These are phyloP conservation scores for Nakaseomyces sp. DNA, from an alignment of 1,139 yeast genomes.

Conservation along the genomic window DNA sequence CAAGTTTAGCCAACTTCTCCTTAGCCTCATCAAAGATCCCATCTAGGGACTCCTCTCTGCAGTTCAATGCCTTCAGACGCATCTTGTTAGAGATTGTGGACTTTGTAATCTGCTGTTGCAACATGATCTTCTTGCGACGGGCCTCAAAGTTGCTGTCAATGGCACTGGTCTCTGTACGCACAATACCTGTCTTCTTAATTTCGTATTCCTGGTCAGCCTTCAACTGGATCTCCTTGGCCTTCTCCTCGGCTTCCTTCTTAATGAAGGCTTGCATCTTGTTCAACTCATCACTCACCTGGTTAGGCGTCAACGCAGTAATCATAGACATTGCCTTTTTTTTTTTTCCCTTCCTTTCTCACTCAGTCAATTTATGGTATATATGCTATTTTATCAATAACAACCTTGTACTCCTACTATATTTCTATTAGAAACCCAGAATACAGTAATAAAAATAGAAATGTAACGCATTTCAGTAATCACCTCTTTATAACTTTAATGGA, in stretches of 20 bases:
- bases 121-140: conserved; percentile 81
- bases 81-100: conserved; percentile 94
- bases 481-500: no score
- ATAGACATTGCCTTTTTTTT: conserved; percentile 14
- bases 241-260: conserved; percentile 97
- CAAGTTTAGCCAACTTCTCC: conserved; percentile 47
- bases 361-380: no score
- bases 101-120: conserved; percentile 91
- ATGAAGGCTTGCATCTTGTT: conserved; percentile 98
- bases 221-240: conserved; percentile 89
- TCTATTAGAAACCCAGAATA: no score
- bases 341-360: neutral
- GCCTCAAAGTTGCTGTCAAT: conserved; percentile 76
- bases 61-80: conserved; percentile 78
- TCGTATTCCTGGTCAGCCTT: conserved; percentile 99
- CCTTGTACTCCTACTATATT: no score
- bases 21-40: conserved; percentile 67
- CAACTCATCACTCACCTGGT: conserved; percentile 86
- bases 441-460: no score
- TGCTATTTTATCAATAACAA: neutral
- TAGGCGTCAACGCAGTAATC: conserved; percentile 30
- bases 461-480: no score
- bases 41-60: conserved; percentile 75
- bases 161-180: conserved; percentile 82
- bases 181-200: conserved; percentile 91